Conservation (phyloP, 2,329 filamentous ascomycete genomes). For the Phaeosphaeria sp. region DNA sequence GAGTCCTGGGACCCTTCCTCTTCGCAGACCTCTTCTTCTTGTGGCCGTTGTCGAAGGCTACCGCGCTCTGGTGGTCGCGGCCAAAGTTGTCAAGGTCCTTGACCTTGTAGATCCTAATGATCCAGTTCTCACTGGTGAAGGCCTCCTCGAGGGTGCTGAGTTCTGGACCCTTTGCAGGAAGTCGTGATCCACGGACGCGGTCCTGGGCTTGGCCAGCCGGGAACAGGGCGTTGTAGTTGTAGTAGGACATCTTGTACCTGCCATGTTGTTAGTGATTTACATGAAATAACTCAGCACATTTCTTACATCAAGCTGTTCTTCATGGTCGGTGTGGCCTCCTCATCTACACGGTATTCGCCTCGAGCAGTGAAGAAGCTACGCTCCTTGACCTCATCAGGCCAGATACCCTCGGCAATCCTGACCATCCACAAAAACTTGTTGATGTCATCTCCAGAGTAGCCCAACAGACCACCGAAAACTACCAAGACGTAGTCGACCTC, state of each 20-base stretch:
- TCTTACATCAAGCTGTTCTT: constrained; percentile 98
- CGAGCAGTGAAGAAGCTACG: constrained; percentile 92
- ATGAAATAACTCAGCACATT: not conserved
- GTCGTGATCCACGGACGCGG: constrained; percentile 79
- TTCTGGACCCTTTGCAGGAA: constrained; percentile 84
- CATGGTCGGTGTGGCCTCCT: constrained; percentile 94
- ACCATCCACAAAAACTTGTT: constrained; percentile 99
- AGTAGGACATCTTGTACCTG: constrained; percentile 99
- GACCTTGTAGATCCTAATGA: constrained; percentile 99
- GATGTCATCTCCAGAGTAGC: constrained; percentile 98
- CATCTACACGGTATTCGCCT: constrained; percentile 94
- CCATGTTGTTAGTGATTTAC: constrained; percentile 31
- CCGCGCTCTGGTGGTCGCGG: constrained; percentile 76
- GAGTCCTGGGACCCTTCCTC: constrained; percentile 73
- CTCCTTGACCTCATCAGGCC: constrained; percentile 99
- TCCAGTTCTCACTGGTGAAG: constrained; percentile 99
- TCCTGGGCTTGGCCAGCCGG: constrained; percentile 88
- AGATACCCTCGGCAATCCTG: constrained; percentile 97
- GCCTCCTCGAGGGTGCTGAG: constrained; percentile 93
- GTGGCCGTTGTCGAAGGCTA: constrained; percentile 76
- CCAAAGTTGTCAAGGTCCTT: constrained; percentile 98
- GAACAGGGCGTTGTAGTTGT: constrained; percentile 95
- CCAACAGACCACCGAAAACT: constrained; percentile 93
- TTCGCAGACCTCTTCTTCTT: constrained; percentile 82
- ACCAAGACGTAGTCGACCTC: constrained; percentile 99